Base-by-base conservation (phyloP, 2,329 filamentous ascomycete genomes). In the Emmonsiellopsis sp. region DNA sequence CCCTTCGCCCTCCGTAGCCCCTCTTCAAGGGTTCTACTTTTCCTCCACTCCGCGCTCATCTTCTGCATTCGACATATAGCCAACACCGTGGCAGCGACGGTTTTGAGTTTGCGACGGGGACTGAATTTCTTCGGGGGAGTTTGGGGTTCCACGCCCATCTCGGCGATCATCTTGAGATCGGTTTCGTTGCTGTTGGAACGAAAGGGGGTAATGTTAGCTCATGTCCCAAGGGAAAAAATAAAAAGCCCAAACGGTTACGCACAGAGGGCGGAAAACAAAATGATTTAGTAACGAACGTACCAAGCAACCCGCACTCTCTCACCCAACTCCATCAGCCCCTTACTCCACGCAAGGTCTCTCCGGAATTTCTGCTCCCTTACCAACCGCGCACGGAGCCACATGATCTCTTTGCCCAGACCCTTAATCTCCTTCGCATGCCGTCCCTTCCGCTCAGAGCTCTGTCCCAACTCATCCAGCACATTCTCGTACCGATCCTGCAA, bases 391-490 rank as follows among this genome's bases (percentile, higher is more conserved):
- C 90, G 83, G 68, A 97, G 82, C 83, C 88, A 97, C 63, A 90
- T 82, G 67, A 97, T 92, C 71, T 97, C 91, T 72, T 93, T 87
- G 51, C 83, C 81, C 65, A 97, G 78, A 14, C 92, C 92, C 60
- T 84, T 82, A 51, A 96, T 82, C 62, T 89, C 83, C 45, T 85
- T 83, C 49, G 79, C 75, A 66, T 75, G 63, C 59, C 69, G 62
- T 64, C 67, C 60, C 63, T 74, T 67, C 75, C 73, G 60, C 72
- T 74, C 61, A n/a, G 49, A 51, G n/a, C 42, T 37, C 14, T 51
- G 39, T 5, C 37, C 31, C 49, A 44, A 42, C 51, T 75, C 76
- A 55, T 79, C 74, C 14, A 78, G 70, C 11, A 80, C 77, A 27
- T 83, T 77, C 63, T 89, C 84, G 61, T 82, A 82, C 31, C 85